Percentiles rank a stretch among this genome's conserved stretches.
phyloP scores from a whole-genome alignment of 345 rosid species.

The Adansonia digitata region DNA sequence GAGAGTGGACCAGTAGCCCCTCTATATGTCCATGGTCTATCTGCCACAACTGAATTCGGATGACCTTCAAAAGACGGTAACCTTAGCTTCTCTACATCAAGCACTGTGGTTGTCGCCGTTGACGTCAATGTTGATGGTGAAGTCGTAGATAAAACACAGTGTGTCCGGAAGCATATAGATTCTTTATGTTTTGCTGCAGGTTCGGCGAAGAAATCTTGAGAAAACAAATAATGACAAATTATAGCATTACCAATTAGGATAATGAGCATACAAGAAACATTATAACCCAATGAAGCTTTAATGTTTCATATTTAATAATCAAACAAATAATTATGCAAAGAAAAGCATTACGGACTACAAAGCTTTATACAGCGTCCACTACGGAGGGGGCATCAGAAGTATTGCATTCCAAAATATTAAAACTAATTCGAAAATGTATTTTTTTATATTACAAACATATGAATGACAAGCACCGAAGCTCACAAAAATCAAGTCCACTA shows the following conservation, averaged over 20 bases:
- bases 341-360: background rate
- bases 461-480: background rate
- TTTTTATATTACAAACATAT: background rate
- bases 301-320: background rate
- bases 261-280: background rate
- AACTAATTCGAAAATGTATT: background rate
- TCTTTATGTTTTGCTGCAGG: constrained; percentile 65
- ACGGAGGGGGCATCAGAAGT: background rate
- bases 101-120: constrained; percentile 36
- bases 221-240: background rate
- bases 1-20: constrained; percentile 48
- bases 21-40: constrained; percentile 61
- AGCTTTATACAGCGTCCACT: background rate
- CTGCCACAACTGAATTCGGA: constrained; percentile 41
- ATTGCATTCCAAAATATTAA: background rate
- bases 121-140: constrained; percentile 32
- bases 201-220: constrained; percentile 17
- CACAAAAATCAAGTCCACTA: background rate
- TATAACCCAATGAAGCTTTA: background rate
- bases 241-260: background rate
- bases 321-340: background rate
- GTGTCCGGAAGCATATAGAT: constrained; percentile 40
- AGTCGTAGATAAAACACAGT: constrained; percentile 64
- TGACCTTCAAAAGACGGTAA: constrained; percentile 62
- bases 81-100: constrained; percentile 77